Conservation (phyloP, 2,329 filamentous ascomycete species). For the Alternaria sp. region DNA sequence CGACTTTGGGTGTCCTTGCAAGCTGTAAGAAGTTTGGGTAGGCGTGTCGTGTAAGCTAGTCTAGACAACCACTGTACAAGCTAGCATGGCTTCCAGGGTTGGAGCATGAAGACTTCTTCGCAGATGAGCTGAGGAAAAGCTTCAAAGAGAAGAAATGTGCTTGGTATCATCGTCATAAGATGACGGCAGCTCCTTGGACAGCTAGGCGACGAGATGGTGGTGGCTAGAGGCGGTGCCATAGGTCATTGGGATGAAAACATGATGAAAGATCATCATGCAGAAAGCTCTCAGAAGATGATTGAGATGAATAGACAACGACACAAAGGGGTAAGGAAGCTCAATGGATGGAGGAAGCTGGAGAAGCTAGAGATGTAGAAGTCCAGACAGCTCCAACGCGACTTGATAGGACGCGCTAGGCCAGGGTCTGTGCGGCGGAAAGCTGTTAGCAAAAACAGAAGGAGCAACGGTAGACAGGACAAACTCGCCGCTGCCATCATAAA, state of each 20-base stretch:
- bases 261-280: too few species aligned
- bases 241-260: not conserved
- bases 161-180: not conserved
- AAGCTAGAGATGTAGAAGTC: constrained; percentile 9
- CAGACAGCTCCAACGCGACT: constrained; percentile 23
- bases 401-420: constrained; percentile 35
- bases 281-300: not conserved
- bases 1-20: not conserved
- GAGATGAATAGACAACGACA: not conserved
- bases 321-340: not conserved
- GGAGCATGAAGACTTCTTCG: not conserved
- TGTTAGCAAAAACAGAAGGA: constrained; percentile 45
- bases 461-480: constrained; percentile 28
- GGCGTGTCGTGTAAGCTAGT: not conserved
- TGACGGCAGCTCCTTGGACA: not conserved
- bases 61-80: not conserved
- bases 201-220: not conserved
- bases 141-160: not conserved
- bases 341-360: constrained; percentile 2
- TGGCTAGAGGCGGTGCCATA: not conserved
- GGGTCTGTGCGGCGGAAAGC: constrained; percentile 26
- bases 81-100: not conserved
- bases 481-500: constrained; percentile 39
- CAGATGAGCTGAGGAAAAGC: not conserved
- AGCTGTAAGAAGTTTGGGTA: not conserved